Conservation (phyloP, 2,329 filamentous ascomycete species). For the Ceratocystiopsis minuta region DNA sequence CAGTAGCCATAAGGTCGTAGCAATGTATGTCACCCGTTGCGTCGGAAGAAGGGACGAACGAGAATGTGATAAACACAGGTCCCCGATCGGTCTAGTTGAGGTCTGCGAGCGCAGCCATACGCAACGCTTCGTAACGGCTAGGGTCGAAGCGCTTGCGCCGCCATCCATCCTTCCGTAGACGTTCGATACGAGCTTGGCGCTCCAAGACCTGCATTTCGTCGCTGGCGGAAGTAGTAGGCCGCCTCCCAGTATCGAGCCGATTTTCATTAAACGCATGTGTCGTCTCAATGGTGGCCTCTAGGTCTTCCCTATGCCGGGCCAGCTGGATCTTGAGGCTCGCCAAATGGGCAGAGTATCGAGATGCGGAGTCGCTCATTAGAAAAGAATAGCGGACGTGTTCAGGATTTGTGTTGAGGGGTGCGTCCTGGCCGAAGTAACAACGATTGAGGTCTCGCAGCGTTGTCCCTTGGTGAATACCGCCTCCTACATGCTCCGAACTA, state of each 20-base stretch:
- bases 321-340: conserved; percentile 30
- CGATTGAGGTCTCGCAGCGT: too few relatives aligned
- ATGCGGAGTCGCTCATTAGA: conserved; percentile 24
- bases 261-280: conserved; percentile 6
- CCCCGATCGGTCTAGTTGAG: conserved; percentile 14
- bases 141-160: conserved; percentile 36
- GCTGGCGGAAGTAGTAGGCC: conserved; percentile 10
- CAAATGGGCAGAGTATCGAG: conserved; percentile 31
- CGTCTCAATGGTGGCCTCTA: conserved; percentile 23
- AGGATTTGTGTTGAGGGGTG: too few relatives aligned
- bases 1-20: too few relatives aligned
- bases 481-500: conserved; percentile 6
- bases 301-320: conserved; percentile 25
- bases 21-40: too few relatives aligned
- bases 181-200: conserved; percentile 33
- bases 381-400: conserved; percentile 11
- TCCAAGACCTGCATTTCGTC: conserved; percentile 23
- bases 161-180: conserved; percentile 36
- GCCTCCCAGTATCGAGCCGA: neutral
- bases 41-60: too few relatives aligned
- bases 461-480: conserved; percentile 3
- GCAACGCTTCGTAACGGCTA: conserved; percentile 32
- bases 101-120: conserved; percentile 33
- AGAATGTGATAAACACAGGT: too few relatives aligned
- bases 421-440: too few relatives aligned